Evolutionary conservation across 2,329 filamentous ascomycete genomes (phyloP).

Genomic region (Fusarium sp.): DNA sequence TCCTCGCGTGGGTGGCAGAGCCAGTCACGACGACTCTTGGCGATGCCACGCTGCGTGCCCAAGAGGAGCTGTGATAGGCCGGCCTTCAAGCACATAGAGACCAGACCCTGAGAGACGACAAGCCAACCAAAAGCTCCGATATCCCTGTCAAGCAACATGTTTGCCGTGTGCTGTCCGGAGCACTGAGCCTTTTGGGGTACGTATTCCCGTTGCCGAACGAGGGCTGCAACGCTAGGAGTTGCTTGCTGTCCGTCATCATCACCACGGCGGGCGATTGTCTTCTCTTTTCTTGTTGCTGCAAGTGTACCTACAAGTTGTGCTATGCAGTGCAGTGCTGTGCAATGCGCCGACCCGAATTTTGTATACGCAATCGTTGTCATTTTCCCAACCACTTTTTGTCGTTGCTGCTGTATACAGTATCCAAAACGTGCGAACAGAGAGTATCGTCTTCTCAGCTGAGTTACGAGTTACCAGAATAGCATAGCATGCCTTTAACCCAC

Average conservation of each 20-base stretch:
- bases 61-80: constrained; percentile 24
- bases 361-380: constrained; percentile 13
- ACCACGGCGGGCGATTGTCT: not conserved
- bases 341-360: constrained; percentile 14
- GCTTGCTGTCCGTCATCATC: not conserved
- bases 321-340: constrained; percentile 12
- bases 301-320: not conserved
- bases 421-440: constrained; percentile 1
- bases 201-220: constrained; percentile 33
- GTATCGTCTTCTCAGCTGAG: constrained; percentile 13
- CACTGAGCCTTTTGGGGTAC: constrained; percentile 31
- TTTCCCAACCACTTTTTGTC: constrained; percentile 15
- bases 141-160: constrained; percentile 26
- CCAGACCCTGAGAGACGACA: constrained; percentile 19
- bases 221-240: constrained; percentile 23
- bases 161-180: constrained; percentile 25
- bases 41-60: constrained; percentile 24
- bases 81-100: not conserved
- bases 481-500: constrained; percentile 8
- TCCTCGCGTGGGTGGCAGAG: constrained; percentile 17
- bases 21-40: constrained; percentile 32
- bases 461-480: constrained; percentile 2
- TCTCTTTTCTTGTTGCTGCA: not conserved
- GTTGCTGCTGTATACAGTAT: constrained; percentile 23
- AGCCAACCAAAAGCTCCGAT: constrained; percentile 28